Conservation (phyloP, 768 basidiomycete genomes). For the Boletus reticuloceps region DNA sequence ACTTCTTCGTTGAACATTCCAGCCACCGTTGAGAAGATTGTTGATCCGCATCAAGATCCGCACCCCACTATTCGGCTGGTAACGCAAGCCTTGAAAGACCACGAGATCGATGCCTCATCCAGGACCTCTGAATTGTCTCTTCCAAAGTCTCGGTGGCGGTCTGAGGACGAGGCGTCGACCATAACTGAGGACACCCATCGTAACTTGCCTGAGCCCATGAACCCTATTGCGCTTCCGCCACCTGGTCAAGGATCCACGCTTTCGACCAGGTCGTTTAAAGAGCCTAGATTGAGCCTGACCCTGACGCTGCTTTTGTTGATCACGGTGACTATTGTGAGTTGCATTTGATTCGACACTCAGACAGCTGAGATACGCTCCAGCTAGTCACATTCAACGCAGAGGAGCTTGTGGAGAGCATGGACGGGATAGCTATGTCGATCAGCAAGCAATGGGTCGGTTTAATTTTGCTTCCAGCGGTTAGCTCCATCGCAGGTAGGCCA, state of each 20-base stretch:
- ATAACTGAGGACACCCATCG: neutral
- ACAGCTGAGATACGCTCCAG: slow-evolving; percentile 23
- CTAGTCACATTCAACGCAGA: slow-evolving; percentile 63
- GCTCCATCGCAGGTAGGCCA: slow-evolving; percentile 67
- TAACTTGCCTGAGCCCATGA: slow-evolving; percentile 10
- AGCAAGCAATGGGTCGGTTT: slow-evolving; percentile 88
- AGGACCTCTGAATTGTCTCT: slow-evolving; percentile 5
- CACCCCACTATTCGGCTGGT: slow-evolving; percentile 28
- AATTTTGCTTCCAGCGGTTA: slow-evolving; percentile 84
- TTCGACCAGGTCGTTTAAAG: slow-evolving; percentile 32
- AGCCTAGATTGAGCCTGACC: slow-evolving; percentile 57
- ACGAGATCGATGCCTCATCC: neutral
- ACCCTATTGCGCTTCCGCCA: slow-evolving; percentile 12
- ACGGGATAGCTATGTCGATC: slow-evolving; percentile 66
- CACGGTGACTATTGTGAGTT: slow-evolving; percentile 60
- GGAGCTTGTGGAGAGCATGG: slow-evolving; percentile 80
- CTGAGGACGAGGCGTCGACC: slow-evolving; percentile 13
- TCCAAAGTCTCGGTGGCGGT: slow-evolving; percentile 9
- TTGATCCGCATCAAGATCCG: slow-evolving; percentile 7
- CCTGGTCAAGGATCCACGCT: slow-evolving; percentile 16
- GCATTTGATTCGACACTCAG: neutral
- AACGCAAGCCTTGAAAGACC: slow-evolving; percentile 6
- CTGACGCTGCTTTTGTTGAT: slow-evolving; percentile 55
- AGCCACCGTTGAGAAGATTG: slow-evolving; percentile 6
- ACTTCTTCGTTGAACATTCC: slow-evolving; percentile 3